phyloP scores from a whole-genome alignment of 768 basidiomycete species.

The Boletus rufocinnamomeus region DNA sequence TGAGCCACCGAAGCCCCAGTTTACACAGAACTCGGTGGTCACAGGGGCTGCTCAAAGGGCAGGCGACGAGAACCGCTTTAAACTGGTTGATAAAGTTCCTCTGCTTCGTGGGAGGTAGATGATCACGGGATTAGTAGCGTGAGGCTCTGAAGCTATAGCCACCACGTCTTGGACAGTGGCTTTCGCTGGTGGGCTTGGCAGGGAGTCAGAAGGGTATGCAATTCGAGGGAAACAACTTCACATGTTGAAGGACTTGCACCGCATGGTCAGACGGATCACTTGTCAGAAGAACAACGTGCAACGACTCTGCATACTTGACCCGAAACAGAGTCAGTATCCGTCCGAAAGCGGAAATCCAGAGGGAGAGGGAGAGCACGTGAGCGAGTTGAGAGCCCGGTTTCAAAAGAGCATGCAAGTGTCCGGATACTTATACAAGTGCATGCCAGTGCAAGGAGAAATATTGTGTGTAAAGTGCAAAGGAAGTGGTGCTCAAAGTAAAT shows the following conservation, averaged over 20 bases:
- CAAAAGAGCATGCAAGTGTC: no score
- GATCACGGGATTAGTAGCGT: neutral
- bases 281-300: neutral
- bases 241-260: neutral
- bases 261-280: neutral
- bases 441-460: no score
- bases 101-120: neutral
- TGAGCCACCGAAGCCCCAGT: neutral
- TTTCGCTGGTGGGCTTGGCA: neutral
- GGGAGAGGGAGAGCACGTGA: no score
- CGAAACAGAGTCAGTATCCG: no score
- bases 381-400: no score
- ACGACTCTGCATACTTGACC: neutral
- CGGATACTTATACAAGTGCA: no score
- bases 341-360: no score
- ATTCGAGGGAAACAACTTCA: no score
- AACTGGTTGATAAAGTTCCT: neutral
- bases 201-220: neutral
- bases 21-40: neutral
- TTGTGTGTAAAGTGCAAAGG: no score
- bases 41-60: neutral
- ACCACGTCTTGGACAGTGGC: neutral
- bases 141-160: neutral
- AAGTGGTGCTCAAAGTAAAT: no score
- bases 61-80: neutral